These are phyloP conservation scores for Eucalyptus pauciflora DNA, from an alignment of 345 rosid species.

Conservation along the genomic window DNA sequence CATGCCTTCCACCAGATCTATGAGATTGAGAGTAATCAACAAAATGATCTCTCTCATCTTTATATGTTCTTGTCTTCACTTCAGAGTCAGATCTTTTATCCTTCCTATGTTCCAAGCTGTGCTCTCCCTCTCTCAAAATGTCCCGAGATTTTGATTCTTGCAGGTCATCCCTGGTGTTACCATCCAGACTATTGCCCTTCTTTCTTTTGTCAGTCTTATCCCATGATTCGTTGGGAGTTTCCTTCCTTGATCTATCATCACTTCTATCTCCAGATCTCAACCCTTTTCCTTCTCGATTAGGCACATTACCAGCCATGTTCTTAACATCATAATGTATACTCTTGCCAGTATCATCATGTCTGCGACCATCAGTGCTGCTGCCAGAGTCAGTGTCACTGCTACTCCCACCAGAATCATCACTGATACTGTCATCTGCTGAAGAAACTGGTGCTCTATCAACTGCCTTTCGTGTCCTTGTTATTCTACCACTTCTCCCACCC, in stretches of 20 bases:
- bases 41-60: slow-evolving; percentile 1
- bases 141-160: neutral
- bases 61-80: neutral
- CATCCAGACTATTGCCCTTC: neutral
- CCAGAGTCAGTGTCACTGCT: slow-evolving; percentile 1
- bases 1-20: neutral
- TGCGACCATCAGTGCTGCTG: slow-evolving; percentile 4
- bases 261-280: neutral
- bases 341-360: neutral
- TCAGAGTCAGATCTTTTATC: neutral
- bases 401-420: neutral
- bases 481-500: slow-evolving; percentile 1
- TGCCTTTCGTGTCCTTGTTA: neutral
- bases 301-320: neutral
- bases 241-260: neutral
- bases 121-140: neutral
- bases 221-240: neutral
- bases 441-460: neutral
- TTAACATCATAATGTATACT: neutral
- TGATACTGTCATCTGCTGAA: neutral
- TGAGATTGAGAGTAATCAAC: neutral
- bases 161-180: neutral
- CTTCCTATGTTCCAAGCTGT: neutral
- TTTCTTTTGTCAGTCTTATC: neutral
- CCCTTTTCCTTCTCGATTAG: neutral